These are phyloP conservation scores for Termitomyces heimii DNA, from an alignment of 768 basidiomycete species.

Conservation along the genomic window DNA sequence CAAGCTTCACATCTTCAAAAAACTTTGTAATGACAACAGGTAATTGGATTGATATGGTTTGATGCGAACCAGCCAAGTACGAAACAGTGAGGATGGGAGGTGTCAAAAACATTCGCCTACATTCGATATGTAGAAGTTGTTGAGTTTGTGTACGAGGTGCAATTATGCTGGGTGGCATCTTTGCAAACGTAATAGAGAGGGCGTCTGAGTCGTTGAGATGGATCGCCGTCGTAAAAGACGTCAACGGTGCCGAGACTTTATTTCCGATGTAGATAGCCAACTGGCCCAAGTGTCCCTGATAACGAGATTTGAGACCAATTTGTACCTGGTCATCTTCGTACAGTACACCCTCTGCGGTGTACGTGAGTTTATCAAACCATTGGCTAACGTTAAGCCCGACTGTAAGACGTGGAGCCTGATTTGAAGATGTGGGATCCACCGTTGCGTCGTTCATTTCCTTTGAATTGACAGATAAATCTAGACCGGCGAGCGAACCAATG, in stretches of 20 bases:
- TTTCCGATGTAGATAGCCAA: conserved; percentile 95
- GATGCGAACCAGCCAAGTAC: conserved; percentile 89
- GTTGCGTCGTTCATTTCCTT: conserved; percentile 8
- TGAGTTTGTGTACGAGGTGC: conserved; percentile 84
- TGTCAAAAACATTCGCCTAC: conserved; percentile 76
- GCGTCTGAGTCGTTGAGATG: conserved; percentile 70
- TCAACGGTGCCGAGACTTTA: conserved; percentile 85
- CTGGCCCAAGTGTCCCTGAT: conserved; percentile 91
- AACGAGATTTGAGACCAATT: conserved; percentile 94
- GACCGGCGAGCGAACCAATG: conserved; percentile 73
- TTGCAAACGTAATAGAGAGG: conserved; percentile 79
- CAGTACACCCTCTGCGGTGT: conserved; percentile 78
- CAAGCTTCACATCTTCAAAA: conserved; percentile 87
- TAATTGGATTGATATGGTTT: conserved; percentile 75
- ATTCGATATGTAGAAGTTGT: conserved; percentile 91
- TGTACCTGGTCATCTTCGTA: conserved; percentile 96
- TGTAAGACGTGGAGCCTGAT: conserved; percentile 50
- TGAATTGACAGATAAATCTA: conserved; percentile 50
- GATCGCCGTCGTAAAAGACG: conserved; percentile 83
- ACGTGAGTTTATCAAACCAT: conserved; percentile 85
- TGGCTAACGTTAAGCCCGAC: conserved; percentile 72
- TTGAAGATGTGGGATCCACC: conserved; percentile 7
- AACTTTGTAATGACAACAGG: conserved; percentile 91
- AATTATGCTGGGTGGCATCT: conserved; percentile 82
- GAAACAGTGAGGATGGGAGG: conserved; percentile 83